Evolutionary conservation across 2,329 filamentous ascomycete genomes (phyloP).

Genomic region (Penicillium sp.): DNA sequence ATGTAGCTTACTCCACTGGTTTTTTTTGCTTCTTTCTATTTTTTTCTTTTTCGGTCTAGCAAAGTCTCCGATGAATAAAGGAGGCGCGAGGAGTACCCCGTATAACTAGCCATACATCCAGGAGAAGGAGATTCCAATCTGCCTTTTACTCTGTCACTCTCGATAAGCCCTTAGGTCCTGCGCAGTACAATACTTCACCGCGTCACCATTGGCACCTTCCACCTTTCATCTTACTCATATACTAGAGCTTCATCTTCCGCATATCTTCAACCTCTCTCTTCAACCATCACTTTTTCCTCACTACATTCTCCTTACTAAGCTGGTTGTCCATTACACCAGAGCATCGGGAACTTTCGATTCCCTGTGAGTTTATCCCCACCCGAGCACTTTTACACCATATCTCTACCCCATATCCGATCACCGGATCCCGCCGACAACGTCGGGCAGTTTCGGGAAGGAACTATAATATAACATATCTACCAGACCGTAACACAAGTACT

Average conservation of each 20-base stretch:
- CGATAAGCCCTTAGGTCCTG: neutral
- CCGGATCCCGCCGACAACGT: constrained; percentile 6
- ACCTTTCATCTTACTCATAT: neutral
- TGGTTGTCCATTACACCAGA: neutral
- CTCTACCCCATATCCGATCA: constrained; percentile 12
- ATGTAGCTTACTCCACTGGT: constrained; percentile 17
- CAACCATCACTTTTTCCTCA: neutral
- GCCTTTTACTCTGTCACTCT: neutral
- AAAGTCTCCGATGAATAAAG: neutral
- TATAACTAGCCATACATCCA: constrained; percentile 3
- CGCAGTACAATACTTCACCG: neutral
- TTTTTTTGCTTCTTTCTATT: constrained; percentile 4
- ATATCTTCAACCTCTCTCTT: neutral
- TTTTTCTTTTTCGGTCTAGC: neutral
- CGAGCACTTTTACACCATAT: constrained; percentile 12
- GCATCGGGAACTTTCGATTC: neutral
- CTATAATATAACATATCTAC: neutral
- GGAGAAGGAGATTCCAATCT: neutral
- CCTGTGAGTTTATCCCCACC: constrained; percentile 11
- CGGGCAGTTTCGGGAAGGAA: constrained; percentile 17
- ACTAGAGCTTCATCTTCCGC: neutral
- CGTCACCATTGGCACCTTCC: neutral
- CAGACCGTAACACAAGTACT: neutral
- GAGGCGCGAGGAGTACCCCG: neutral
- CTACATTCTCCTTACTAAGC: neutral